Percentiles rank a stretch among this genome's conserved stretches.
phyloP scores from a whole-genome alignment of 208 protist species.

The Trypanosoma cruzi region DNA sequence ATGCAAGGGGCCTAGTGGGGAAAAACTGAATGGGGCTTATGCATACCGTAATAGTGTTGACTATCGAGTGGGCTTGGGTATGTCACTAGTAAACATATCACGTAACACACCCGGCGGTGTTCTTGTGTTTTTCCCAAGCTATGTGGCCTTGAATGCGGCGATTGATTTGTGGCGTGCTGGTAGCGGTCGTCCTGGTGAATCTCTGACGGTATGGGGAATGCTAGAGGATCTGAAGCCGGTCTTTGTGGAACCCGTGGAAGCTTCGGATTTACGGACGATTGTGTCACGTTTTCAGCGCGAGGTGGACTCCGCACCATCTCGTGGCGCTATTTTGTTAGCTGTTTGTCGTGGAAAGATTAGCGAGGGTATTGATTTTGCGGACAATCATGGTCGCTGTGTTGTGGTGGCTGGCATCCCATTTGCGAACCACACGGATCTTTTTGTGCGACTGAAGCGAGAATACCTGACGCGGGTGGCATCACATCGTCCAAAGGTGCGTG shows the following conservation, averaged over 20 bases:
- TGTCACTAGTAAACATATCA: conserved; percentile 85
- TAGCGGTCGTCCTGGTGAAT: conserved; percentile 32
- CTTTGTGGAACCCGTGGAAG: conserved; percentile 83
- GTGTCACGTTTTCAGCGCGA: conserved; percentile 73
- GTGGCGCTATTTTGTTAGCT: conserved; percentile 94
- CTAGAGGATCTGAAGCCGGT: conserved; percentile 79
- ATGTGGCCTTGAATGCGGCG: conserved; percentile 73
- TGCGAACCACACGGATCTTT: conserved; percentile 90
- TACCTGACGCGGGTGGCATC: conserved; percentile 74
- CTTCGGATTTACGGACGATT: conserved; percentile 50
- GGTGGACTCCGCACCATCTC: conserved; percentile 44
- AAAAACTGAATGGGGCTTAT: conserved; percentile 86
- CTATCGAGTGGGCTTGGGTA: conserved; percentile 83
- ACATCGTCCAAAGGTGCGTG: conserved; percentile 64
- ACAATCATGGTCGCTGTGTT: conserved; percentile 94
- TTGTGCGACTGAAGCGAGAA: conserved; percentile 82
- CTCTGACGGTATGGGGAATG: conserved; percentile 76
- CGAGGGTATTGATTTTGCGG: conserved; percentile 98
- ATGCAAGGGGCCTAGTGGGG: conserved; percentile 64
- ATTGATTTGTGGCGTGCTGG: conserved; percentile 78
- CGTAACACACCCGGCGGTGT: conserved; percentile 94
- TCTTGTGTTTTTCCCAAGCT: conserved; percentile 98
- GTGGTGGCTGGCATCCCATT: conserved; percentile 96
- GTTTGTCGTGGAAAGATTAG: conserved; percentile 97
- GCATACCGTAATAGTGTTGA: conserved; percentile 70